Base-by-base conservation (phyloP, 169 alveolate species). In the Eimeria necatrix region DNA sequence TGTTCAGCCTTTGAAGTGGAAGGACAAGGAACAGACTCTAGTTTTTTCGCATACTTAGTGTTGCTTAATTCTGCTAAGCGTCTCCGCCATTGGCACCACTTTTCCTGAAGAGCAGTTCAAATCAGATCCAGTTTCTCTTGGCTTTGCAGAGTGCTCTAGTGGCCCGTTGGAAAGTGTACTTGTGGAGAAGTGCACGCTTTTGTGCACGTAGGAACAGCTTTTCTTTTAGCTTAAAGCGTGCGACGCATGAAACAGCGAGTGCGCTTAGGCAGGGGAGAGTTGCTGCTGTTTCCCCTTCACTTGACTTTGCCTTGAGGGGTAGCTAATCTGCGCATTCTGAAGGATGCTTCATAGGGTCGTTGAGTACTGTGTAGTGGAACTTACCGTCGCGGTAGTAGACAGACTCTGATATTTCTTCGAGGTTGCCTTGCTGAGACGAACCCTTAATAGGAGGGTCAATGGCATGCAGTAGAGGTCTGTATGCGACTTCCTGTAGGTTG, bases 401-500 rank as follows among this genome's bases (percentile, higher is more conserved):
- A 26, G 85, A 74, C 32, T 74, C 85, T n/a, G 8, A 5, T 9
- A 26, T 12, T 74, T 74, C 60, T 41, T 74, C 85, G 22, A 24
- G 51, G 6, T 20, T 22, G 26, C 20, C 78, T 32, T 32, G 41
- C 20, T 56, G 68, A 10, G 20, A 18, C 22, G 68, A 18, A 10
- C 20, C 68, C 0, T 56, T 56, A 56, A 18, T 18, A 9, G 85
- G 85, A 16, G 85, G 85, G 3, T 74, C 85, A 5, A 74, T 6
- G 9, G 59, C 85, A 5, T 26, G 56, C 14, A 74, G 26, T 9
- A 74, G 60, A 0, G 85, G 85, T 49, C 85, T 49, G 85, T 74
- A 74, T 16, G 85, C 85, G 16, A 74, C 59, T 48, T 74, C 85
- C 49, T 74, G 85, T n/a, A 74, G 60, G 49, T 74, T 74, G 85